phyloP scores from a whole-genome alignment of 2,329 filamentous ascomycete genomes.

The Kalaharituber pfeilii region DNA sequence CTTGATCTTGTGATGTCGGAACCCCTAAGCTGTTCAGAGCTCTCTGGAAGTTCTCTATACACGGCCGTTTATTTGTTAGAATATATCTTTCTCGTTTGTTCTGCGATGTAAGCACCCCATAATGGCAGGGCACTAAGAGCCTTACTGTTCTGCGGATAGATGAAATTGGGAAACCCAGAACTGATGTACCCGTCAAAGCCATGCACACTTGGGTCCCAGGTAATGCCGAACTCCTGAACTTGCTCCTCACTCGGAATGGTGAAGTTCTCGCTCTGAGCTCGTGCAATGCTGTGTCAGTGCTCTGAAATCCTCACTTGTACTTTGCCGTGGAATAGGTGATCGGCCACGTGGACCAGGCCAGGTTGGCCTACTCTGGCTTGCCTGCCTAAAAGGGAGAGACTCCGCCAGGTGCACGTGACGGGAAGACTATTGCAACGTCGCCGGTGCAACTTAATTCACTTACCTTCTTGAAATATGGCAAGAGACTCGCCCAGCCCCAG shows the following conservation, averaged over 20 bases:
- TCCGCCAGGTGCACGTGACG: too few relatives aligned
- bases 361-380: too few relatives aligned
- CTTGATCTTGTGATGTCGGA: conserved; percentile 18
- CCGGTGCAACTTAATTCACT: background rate
- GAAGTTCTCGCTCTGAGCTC: conserved; percentile 25
- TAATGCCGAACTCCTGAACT: conserved; percentile 24
- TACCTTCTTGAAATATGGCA: conserved; percentile 27
- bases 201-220: conserved; percentile 25
- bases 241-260: conserved; percentile 22
- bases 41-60: background rate
- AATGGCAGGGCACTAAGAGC: background rate
- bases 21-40: conserved; percentile 28
- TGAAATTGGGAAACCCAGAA: background rate
- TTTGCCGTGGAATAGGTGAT: too few relatives aligned
- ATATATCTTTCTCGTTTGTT: background rate
- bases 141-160: background rate
- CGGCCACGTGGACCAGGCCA: too few relatives aligned
- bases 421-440: too few relatives aligned
- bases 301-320: too few relatives aligned
- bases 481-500: conserved; percentile 30
- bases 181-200: conserved; percentile 21
- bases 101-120: background rate
- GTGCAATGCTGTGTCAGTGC: too few relatives aligned
- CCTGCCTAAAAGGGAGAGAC: too few relatives aligned
- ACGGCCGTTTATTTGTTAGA: background rate